Evolutionary conservation across 1,284 basidiomycete species (phyloP), one percentile per base, ranked within the genome.

Genomic region (Polyporus tsugae): DNA sequence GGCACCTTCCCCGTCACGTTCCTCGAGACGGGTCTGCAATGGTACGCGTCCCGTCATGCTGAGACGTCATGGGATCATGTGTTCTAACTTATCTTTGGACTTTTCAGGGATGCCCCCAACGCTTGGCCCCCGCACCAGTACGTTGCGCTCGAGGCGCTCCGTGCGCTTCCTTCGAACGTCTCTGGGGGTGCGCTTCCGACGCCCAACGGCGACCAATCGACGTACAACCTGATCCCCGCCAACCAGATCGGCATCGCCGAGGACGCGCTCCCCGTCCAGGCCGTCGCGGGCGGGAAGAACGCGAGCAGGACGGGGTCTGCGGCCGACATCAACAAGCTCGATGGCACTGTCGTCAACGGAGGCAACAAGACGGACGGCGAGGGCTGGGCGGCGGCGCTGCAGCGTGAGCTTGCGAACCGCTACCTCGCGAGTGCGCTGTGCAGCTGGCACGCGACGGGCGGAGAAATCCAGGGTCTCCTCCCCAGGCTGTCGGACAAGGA

Each of bases 61-160:
- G 33, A 13, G 11, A 15, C 15, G n/a, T 59, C 67, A 67, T 70
- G 70, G 33, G 13, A 38, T 10, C 22, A 60, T 49, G 38, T 6
- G n/a, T 64, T 22, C 38, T 46, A 53, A 3, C 29, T 25, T 61
- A 35, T 29, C 44, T 33, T 10, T 53, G 60, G 25, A 44, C 44
- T 35, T 42, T 53, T 4, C 53, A 91, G 90, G 91, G 92, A 94
- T 75, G 86, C 88, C 11, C 91, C 91, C 17, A 93, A 93, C 73
- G 79, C 90, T 1, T 95, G 93, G 95, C 94, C 95, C 7, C 93
- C 93, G n/a, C 94, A 95, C 75, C 91, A 93, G 72, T 91, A 95
- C 78, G 93, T 97, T 73, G 83, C 89, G 17, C 86, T 97, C 63
- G 85, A 92, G 72, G 95, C 96, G 0, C 87, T 98, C 19, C 86